Base-by-base conservation (phyloP, 179 eudicot genomes). In the Sideroxylon spinosum region DNA sequence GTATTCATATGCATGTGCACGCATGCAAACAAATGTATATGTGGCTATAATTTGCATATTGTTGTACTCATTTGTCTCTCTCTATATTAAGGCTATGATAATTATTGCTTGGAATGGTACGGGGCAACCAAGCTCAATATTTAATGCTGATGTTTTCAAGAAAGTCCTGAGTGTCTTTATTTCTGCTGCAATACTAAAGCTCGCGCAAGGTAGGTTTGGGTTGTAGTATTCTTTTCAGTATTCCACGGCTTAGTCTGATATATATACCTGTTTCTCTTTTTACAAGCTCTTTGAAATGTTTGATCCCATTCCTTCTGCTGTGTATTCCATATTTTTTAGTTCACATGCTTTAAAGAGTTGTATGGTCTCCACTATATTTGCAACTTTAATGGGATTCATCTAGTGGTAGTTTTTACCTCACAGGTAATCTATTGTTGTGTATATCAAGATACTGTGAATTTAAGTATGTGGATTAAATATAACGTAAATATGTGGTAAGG, bases 21-120 rank as follows among this genome's bases (percentile, higher is more conserved):
- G 57, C 53, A 0, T 2, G 63, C n/a, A 59, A 6, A 59, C 22
- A 16, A 37, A 37, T 37, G 44, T 37, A 37, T 1, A 37, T 37
- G 44, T 37, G 3, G 9, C 76, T 37, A 32, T 59, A 1, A 67
- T 78, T 69, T 19, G 19, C 20, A 44, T 78, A 75, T 69, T 72
- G 29, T 75, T 62, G 56, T 56, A 68, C 56, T 55, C 26, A 37
- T 37, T 77, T 44, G 29, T 56, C 75, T 59, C 6, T 44, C 25
- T 56, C 77, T 59, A 4, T 79, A 28, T 81, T 61, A 85, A 96
- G 99, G 99, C 96, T 82, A 96, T 96, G 99, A 90, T 96, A 65
- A 94, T 96, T 82, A 81, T 96, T 89, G 99, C 98, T 37, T 96
- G 99, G 98, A 89, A 92, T 88, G 93, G 97, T 63, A 80, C 93